Evolutionary conservation across 1,284 basidiomycete genomes (phyloP), one percentile per base, ranked within the genome.

Genomic region (Moesziomyces sp.): DNA sequence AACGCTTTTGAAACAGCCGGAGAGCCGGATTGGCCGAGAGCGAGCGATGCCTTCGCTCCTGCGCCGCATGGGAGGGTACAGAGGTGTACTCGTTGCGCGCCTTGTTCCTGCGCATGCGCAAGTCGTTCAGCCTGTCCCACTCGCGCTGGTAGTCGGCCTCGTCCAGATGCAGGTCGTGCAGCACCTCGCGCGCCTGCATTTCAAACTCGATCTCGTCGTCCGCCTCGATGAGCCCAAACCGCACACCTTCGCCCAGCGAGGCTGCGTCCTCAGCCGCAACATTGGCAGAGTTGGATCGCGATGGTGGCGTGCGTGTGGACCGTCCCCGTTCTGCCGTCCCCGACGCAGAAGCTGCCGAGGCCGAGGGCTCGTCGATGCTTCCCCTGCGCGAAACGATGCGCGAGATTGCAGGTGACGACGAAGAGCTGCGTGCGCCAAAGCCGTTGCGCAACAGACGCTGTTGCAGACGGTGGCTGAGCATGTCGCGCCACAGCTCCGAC

Each of bases 181-280:
- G 47, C 38, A 74, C 55, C 43, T 70, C 71, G 14, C 71, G 61
- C 24, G 66, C 71, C 52, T 74, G 66, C 58, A 74, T 50, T 26
- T 74, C 71, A n/a, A 74, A 74, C 23, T 74, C 71, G 43, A 70
- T 46, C 55, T 74, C 71, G 47, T 69, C 66, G n/a, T 69, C 66
- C 10, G 66, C 66, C 16, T 74, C 71, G 8, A 70, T 63, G 46
- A 70, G 51, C 2, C 65, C 70, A 43, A 64, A 68, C 1, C 61
- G 53, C 14, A 59, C 58, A 1, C 56, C 49, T 13, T 70, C 66
- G 16, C 56, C 65, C 18, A 34, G n/a, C 24, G n/a, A n/a, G 13
- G 23, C 42, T 8, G 26, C 19, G 18, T 42, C 52, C 2, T 18
- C 16, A 2, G 52, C 19, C 6, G 50, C 8, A 3, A 38, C 18